Percentiles rank a stretch among this genome's conserved stretches.
Evolutionary conservation across 2,329 filamentous ascomycete species (phyloP).

Genomic region (Pezicula carpinea): DNA sequence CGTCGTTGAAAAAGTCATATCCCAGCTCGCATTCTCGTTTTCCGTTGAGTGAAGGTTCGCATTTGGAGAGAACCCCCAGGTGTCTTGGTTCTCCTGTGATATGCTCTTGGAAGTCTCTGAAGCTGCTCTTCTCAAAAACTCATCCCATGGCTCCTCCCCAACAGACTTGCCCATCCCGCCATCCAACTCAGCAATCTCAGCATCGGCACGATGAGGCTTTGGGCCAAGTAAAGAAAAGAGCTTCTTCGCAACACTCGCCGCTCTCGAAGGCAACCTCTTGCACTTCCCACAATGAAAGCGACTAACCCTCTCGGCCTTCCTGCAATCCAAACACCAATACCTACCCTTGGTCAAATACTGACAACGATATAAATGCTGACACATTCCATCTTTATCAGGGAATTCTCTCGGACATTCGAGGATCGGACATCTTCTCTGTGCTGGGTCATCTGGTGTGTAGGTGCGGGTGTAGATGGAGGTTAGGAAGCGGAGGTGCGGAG

Average conservation of each 20-base stretch:
- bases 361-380: constrained; percentile 24
- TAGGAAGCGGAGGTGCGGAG: constrained; percentile 22
- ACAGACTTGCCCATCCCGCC: background rate
- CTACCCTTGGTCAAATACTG: constrained; percentile 20
- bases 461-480: constrained; percentile 24
- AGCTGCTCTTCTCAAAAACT: background rate
- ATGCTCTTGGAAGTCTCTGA: background rate
- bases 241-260: constrained; percentile 23
- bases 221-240: constrained; percentile 23
- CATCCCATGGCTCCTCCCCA: background rate
- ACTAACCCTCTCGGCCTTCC: constrained; percentile 20
- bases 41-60: constrained; percentile 2
- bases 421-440: constrained; percentile 22
- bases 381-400: constrained; percentile 20
- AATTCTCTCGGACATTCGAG: constrained; percentile 21
- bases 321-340: constrained; percentile 25
- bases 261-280: constrained; percentile 17
- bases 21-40: constrained; percentile 1
- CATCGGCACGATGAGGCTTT: constrained; percentile 11
- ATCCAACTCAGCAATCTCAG: background rate
- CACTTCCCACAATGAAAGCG: constrained; percentile 22
- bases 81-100: background rate
- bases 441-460: constrained; percentile 19
- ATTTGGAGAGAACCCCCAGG: constrained; percentile 1
- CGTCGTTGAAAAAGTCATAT: background rate